Conservation (phyloP, 2,329 filamentous ascomycete genomes). For the Leptographium wingfieldii region DNA sequence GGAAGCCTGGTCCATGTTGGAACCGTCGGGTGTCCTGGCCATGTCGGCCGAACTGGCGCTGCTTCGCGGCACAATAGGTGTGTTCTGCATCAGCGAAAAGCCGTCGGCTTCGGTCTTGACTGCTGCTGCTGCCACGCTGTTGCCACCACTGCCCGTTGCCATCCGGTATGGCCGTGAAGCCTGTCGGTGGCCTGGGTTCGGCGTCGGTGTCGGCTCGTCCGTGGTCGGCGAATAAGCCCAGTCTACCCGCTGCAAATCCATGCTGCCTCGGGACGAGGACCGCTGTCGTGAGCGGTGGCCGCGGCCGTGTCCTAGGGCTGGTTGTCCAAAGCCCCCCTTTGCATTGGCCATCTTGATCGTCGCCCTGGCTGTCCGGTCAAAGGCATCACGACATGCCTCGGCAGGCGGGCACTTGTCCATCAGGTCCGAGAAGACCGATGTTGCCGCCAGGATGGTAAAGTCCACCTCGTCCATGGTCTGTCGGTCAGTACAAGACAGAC, state of each 20-base stretch:
- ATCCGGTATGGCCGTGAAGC: not conserved
- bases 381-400: constrained; percentile 87
- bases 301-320: not conserved
- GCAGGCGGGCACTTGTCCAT: constrained; percentile 92
- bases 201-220: constrained; percentile 7
- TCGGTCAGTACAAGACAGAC: constrained; percentile 13
- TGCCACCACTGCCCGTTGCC: not conserved
- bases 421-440: constrained; percentile 80
- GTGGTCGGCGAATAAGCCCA: constrained; percentile 6
- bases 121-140: constrained; percentile 12
- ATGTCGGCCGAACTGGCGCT: constrained; percentile 24
- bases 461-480: constrained; percentile 91
- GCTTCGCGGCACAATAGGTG: constrained; percentile 27
- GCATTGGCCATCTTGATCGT: constrained; percentile 91
- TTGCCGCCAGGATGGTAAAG: constrained; percentile 86
- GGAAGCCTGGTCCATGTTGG: constrained; percentile 22
- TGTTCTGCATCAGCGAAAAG: constrained; percentile 26
- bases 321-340: constrained; percentile 63
- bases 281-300: constrained; percentile 10
- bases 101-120: constrained; percentile 27
- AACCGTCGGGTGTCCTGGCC: constrained; percentile 13
- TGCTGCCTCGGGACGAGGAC: constrained; percentile 17
- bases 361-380: constrained; percentile 87
- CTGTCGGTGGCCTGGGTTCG: constrained; percentile 9
- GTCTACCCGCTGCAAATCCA: constrained; percentile 13